Evolutionary conservation across 345 rosid genomes (phyloP).

Genomic region (Geranium brycei): DNA sequence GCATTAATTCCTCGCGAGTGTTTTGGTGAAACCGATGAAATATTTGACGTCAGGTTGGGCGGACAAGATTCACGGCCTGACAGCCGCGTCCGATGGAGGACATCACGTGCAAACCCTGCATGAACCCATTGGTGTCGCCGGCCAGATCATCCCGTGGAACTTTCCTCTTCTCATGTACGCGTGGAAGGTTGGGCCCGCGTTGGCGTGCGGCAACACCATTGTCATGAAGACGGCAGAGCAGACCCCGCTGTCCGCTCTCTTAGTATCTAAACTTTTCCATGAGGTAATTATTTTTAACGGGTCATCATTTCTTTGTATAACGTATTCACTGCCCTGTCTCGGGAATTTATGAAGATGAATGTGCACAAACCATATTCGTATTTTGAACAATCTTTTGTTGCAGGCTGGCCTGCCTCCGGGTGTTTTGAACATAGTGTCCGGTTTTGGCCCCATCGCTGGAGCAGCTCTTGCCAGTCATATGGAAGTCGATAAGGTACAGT

Average conservation of each 20-base stretch:
- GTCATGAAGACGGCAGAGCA: conserved; percentile 88
- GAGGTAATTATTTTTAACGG: conserved; percentile 36
- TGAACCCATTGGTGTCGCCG: conserved; percentile 91
- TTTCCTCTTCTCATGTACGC: conserved; percentile 83
- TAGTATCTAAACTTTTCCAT: conserved; percentile 43
- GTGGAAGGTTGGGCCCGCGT: conserved; percentile 90
- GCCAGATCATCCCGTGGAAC: conserved; percentile 96
- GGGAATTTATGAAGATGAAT: neutral
- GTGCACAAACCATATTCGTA: too few species aligned
- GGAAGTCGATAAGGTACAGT: conserved; percentile 76
- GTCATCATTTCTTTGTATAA: too few species aligned
- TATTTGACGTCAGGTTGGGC: conserved; percentile 55
- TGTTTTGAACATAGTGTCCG: conserved; percentile 75
- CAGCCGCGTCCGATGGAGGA: conserved; percentile 61
- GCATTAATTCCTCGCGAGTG: neutral
- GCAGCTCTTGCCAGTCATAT: conserved; percentile 85
- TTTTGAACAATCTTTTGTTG: conserved; percentile 8
- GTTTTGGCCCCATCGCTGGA: conserved; percentile 80
- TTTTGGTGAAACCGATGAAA: neutral
- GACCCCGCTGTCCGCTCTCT: conserved; percentile 77
- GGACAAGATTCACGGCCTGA: conserved; percentile 90
- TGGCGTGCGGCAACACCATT: conserved; percentile 82
- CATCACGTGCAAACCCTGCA: conserved; percentile 72
- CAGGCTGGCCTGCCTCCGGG: conserved; percentile 96
- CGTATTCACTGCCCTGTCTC: neutral